phyloP scores from a whole-genome alignment of 2,329 filamentous ascomycete genomes.

The Botrytis pseudocinerea region DNA sequence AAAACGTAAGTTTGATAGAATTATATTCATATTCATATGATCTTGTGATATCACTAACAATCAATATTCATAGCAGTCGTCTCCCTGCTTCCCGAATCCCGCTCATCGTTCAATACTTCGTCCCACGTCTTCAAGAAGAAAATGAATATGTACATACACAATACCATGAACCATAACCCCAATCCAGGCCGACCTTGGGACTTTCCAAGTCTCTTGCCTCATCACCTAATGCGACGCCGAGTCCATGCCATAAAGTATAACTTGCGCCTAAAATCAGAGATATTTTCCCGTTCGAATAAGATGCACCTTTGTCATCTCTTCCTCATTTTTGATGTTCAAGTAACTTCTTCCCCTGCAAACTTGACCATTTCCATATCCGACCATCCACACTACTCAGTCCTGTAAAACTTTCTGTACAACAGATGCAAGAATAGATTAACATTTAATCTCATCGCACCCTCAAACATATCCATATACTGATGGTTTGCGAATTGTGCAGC shows the following conservation, averaged over 20 bases:
- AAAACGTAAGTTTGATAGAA: conserved; percentile 19
- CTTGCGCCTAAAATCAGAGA: conserved; percentile 20
- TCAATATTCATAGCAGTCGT: conserved; percentile 25
- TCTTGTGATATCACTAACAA: conserved; percentile 26
- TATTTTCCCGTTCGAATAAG: conserved; percentile 5
- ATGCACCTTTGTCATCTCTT: neutral
- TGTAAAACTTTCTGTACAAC: conserved; percentile 98
- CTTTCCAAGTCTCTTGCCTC: conserved; percentile 18
- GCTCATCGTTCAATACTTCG: neutral
- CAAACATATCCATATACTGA: conserved; percentile 94
- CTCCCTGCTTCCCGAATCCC: conserved; percentile 22
- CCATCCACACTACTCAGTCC: conserved; percentile 51
- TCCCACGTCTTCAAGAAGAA: conserved; percentile 25
- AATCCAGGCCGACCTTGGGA: conserved; percentile 14
- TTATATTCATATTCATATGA: conserved; percentile 33
- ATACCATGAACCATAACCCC: conserved; percentile 29
- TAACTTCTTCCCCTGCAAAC: neutral
- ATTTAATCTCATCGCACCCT: conserved; percentile 81
- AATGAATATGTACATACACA: conserved; percentile 37
- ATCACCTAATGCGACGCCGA: conserved; percentile 32
- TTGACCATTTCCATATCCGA: neutral
- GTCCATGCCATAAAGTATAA: conserved; percentile 31
- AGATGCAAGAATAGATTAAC: conserved; percentile 96
- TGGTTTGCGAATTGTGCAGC: conserved; percentile 97
- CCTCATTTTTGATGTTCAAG: neutral